A percentile compares a stretch with the other conserved stretches of the same genome.
Conservation (phyloP, 805 yeast species). For the Metschnikowia vanudenii region DNA sequence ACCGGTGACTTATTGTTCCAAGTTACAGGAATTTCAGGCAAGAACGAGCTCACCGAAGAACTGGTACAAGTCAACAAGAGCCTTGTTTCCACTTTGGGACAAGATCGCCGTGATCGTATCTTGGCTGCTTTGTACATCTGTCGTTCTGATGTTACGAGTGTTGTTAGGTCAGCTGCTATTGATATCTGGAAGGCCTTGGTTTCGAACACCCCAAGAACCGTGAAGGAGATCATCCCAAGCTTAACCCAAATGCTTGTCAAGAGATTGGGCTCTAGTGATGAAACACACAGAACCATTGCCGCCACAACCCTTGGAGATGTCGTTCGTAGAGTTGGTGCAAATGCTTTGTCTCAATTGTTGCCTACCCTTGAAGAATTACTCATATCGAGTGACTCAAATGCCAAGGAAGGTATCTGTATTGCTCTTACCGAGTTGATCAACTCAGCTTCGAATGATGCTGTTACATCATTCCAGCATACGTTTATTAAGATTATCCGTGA, state of each 20-base stretch:
- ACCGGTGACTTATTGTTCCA: slow-evolving; percentile 94
- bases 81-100: slow-evolving; percentile 77
- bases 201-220: slow-evolving; percentile 91
- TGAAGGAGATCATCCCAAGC: slow-evolving; percentile 86
- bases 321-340: slow-evolving; percentile 89
- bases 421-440: slow-evolving; percentile 84
- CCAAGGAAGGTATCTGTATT: slow-evolving; percentile 94
- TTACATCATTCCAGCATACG: slow-evolving; percentile 61
- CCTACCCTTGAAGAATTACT: slow-evolving; percentile 78
- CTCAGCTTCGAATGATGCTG: slow-evolving; percentile 61
- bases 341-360: slow-evolving; percentile 76
- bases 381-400: slow-evolving; percentile 65
- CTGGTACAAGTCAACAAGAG: slow-evolving; percentile 52
- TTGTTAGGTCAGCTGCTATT: slow-evolving; percentile 84
- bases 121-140: slow-evolving; percentile 86
- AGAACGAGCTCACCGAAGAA: slow-evolving; percentile 63
- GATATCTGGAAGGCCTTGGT: slow-evolving; percentile 97
- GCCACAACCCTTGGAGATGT: slow-evolving; percentile 93
- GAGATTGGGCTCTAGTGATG: slow-evolving; percentile 80
- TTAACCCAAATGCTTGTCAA: slow-evolving; percentile 77
- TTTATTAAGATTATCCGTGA: slow-evolving; percentile 75
- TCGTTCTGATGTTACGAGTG: slow-evolving; percentile 85
- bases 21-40: slow-evolving; percentile 85
- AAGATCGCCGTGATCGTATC: slow-evolving; percentile 82
- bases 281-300: slow-evolving; percentile 77